phyloP scores from a whole-genome alignment of 805 yeast genomes.

The Millerozyma miso region DNA sequence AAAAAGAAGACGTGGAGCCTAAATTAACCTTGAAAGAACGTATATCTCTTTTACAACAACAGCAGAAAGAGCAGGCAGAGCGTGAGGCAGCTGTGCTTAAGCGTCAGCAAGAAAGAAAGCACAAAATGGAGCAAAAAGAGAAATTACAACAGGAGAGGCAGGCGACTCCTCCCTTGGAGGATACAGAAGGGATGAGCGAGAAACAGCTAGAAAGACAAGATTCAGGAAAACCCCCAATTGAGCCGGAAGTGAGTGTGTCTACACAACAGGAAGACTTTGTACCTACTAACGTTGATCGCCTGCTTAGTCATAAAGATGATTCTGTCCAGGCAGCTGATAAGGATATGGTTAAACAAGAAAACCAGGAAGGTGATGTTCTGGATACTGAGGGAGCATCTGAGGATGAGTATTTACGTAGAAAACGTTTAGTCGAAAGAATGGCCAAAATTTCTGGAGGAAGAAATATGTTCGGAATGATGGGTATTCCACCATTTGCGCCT shows the following conservation, averaged over 20 bases:
- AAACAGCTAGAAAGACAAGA: neutral
- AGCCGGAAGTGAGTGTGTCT: neutral
- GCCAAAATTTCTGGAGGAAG: slow-evolving; percentile 91
- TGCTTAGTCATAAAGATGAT: neutral
- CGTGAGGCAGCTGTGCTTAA: slow-evolving; percentile 57
- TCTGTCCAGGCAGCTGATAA: slow-evolving; percentile 9
- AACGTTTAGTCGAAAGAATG: slow-evolving; percentile 85
- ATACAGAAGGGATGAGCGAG: neutral
- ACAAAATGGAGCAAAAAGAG: slow-evolving; percentile 31
- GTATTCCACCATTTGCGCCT: slow-evolving; percentile 39
- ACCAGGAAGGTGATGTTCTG: slow-evolving; percentile 45
- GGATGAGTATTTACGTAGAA: slow-evolving; percentile 70
- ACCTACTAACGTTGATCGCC: neutral
- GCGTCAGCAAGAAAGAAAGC: slow-evolving; percentile 50
- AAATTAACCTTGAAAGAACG: slow-evolving; percentile 82
- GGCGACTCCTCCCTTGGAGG: slow-evolving; percentile 11
- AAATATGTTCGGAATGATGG: slow-evolving; percentile 75
- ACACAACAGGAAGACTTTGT: neutral
- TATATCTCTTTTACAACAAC: slow-evolving; percentile 75
- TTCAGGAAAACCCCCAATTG: neutral
- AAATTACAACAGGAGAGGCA: slow-evolving; percentile 15
- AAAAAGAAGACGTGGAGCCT: slow-evolving; percentile 54
- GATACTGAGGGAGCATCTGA: slow-evolving; percentile 63
- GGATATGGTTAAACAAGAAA: slow-evolving; percentile 40
- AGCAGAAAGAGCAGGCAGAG: slow-evolving; percentile 77